Evolutionary conservation across 2,329 filamentous ascomycete species (phyloP).

Genomic region (Nothophaeocryptopus gaeumannii): DNA sequence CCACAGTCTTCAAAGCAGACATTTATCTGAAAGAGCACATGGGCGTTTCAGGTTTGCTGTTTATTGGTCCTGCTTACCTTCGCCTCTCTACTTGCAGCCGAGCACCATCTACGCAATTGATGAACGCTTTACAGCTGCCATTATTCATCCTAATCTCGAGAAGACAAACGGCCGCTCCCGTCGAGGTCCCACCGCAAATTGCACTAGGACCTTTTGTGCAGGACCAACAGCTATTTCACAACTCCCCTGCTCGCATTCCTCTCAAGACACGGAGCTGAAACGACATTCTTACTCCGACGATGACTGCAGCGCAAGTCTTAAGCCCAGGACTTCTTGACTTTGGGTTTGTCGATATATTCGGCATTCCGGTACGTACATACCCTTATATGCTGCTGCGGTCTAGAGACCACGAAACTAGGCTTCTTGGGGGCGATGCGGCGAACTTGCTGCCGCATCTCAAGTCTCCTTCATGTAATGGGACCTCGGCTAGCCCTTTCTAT

Average conservation of each 20-base stretch:
- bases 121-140: neutral
- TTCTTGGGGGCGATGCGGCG: neutral
- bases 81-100: constrained; percentile 1
- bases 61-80: constrained; percentile 15
- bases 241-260: neutral
- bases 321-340: neutral
- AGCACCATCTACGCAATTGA: neutral
- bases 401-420: no score
- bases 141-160: neutral
- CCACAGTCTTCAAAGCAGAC: constrained; percentile 8
- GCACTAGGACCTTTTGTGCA: neutral
- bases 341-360: neutral
- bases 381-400: neutral
- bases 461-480: constrained; percentile 4
- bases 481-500: constrained; percentile 1
- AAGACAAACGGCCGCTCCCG: neutral
- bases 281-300: neutral
- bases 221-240: constrained; percentile 4
- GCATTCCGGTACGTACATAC: neutral
- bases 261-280: neutral
- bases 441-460: neutral
- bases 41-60: neutral
- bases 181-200: neutral
- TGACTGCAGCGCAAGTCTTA: constrained; percentile 6
- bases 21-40: constrained; percentile 1